phyloP scores from a whole-genome alignment of 106 monocot species.

The Hemerocallis citrina region DNA sequence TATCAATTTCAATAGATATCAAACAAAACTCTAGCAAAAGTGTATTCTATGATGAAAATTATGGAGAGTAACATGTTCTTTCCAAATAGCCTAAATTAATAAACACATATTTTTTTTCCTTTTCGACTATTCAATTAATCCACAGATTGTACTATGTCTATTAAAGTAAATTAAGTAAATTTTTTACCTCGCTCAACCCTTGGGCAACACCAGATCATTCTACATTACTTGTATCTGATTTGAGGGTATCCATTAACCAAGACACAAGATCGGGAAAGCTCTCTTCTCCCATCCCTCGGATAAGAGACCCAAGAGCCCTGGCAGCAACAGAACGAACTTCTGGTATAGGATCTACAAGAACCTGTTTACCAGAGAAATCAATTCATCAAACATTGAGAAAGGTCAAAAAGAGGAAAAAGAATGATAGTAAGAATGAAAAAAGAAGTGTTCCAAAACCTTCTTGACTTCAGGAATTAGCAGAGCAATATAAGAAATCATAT shows the following conservation, averaged over 20 bases:
- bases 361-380: slow-evolving; percentile 29
- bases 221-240: slow-evolving; percentile 85
- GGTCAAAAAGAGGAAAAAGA: neutral
- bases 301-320: slow-evolving; percentile 87
- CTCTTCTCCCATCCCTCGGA: slow-evolving; percentile 94
- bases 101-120: too few relatives aligned
- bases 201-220: slow-evolving; percentile 96
- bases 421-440: neutral
- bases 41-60: too few relatives aligned
- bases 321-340: slow-evolving; percentile 96
- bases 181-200: slow-evolving; percentile 85
- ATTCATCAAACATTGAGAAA: neutral
- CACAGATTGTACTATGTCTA: too few relatives aligned
- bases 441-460: slow-evolving; percentile 47
- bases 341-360: slow-evolving; percentile 97
- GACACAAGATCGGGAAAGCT: slow-evolving; percentile 87
- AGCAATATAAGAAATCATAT: slow-evolving; percentile 96
- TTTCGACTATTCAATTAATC: too few relatives aligned
- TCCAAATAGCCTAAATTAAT: too few relatives aligned
- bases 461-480: slow-evolving; percentile 97
- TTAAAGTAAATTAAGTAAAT: neutral
- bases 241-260: slow-evolving; percentile 91
- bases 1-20: too few relatives aligned
- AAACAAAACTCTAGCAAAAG: too few relatives aligned
- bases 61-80: too few relatives aligned